Evolutionary conservation across 192 early-diverging fungal genomes (phyloP), one percentile per base, ranked within the genome.

Genomic region (Endogone sp.): DNA sequence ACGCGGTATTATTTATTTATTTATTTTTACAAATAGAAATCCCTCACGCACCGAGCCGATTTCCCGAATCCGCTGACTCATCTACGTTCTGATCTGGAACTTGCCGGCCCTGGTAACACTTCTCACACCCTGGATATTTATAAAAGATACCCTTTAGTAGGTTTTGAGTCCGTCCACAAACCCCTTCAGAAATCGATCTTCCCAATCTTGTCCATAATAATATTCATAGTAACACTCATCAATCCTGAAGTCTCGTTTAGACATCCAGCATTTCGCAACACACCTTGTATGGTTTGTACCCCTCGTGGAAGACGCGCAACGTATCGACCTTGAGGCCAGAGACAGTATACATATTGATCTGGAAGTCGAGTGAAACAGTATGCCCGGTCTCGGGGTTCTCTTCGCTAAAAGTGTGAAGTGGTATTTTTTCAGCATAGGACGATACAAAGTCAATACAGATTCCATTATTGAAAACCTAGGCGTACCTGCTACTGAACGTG

Each of bases 271-370:
- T n/a, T 23, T 9, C 8, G n/a, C 61, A 54, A 23, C 31, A 65
- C 71, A 85, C 89, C 85, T 93, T 93, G 74, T 88, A 92, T 2
- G 90, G 91, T 62, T 89, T 91, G 73, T 93, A 94, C 4, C 68
- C 68, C 75, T 94, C 93, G 72, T 88, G 83, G 62, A 85, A 87
- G 28, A 94, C 57, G 61, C 87, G 83, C 56, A 94, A 75, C 29
- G 75, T 78, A 68, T 92, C 90, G 21, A 94, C 89, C 65, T 82
- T 85, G 21, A 94, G 72, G 29, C 92, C 92, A 8, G 91, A 88
- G 20, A 86, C 71, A 23, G 90, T 81, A 71, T 83, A 85, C 81
- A 88, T 89, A 58, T 82, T 89, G 44, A 93, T 88, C 63, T 86
- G 73, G 62, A 91, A 91, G 30, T 91, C 88, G 11, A 91, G 71